Base-by-base conservation (phyloP, 2,329 filamentous ascomycete species). In the Chaetothyriales sp. region DNA sequence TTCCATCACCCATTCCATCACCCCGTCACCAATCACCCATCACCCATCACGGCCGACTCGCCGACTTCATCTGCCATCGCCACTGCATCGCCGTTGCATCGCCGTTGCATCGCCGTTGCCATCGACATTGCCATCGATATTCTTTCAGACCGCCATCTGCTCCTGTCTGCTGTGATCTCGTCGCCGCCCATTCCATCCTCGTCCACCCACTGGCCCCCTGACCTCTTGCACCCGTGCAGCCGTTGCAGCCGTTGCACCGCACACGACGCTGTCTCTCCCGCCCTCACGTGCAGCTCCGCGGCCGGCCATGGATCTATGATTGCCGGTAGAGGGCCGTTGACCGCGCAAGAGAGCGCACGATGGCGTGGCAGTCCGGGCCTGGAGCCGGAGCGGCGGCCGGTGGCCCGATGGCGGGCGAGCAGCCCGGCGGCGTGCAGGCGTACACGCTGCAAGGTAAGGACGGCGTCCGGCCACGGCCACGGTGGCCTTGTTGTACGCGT, bases 351-450 rank as follows among this genome's bases (percentile, higher is more conserved):
- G 47, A 54, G 57, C 59, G 58, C 58, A 60, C 50, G 33, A 61
- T 61, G 59, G 59, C 59, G 54, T 61, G 59, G 59, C 59, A 61
- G 56, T 52, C 57, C 25, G 56, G 54, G 55, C 33, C 33, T 40
- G 33, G 46, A 18, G 52, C 58, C 53, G 59, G 56, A 44, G 59
- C 54, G 43, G 51, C 49, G 46, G 55, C 51, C 37, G 54, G 48
- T 40, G 54, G 51, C 55, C 54, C 51, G 43, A 53, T 57, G 51
- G 50, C 54, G 44, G 49, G 49, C 40, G 55, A 53, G 49, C 58
- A 60, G 29, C 47, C 55, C 15, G 56, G 50, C 44, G 59, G 59
- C n/a, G 59, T 61, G 9, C 59, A 61, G 55, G 59, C 59, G 50
- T 61, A 61, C 48, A 61, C 59, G 1, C 52, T 61, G 22, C 59